Evolutionary conservation across 306 rosid genomes (phyloP).

Genomic region (Sindora glabra): DNA sequence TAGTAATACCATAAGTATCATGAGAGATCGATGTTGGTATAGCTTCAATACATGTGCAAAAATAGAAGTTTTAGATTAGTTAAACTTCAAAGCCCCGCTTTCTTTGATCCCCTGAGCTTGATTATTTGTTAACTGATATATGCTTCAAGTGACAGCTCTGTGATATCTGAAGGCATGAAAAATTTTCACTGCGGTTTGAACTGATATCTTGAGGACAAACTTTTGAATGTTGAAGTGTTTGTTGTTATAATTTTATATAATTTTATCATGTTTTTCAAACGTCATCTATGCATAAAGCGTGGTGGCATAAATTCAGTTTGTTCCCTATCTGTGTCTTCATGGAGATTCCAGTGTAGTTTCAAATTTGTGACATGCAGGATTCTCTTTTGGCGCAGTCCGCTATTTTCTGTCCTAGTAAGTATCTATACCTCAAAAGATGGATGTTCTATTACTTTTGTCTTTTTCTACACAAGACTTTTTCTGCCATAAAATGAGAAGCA

Average conservation of each 20-base stretch:
- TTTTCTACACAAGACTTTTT: background rate
- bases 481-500: constrained; percentile 12
- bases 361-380: constrained; percentile 14
- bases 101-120: too few relatives aligned
- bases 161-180: too few relatives aligned
- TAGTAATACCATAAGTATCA: constrained; percentile 44
- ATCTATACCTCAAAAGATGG: constrained; percentile 5
- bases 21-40: constrained; percentile 22
- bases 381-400: constrained; percentile 24
- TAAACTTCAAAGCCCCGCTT: too few relatives aligned
- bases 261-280: background rate
- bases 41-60: constrained; percentile 29
- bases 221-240: too few relatives aligned
- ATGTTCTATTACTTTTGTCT: background rate
- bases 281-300: background rate
- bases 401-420: constrained; percentile 12
- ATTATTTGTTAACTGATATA: too few relatives aligned
- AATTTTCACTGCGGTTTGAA: too few relatives aligned
- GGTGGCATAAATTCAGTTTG: background rate
- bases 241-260: too few relatives aligned
- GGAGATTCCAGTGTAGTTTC: constrained; percentile 11
- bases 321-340: constrained; percentile 3
- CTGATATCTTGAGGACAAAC: too few relatives aligned
- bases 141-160: too few relatives aligned
- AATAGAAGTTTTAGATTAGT: too few relatives aligned